Conservation (phyloP, 306 rosid species). For the Purshia tridentata region DNA sequence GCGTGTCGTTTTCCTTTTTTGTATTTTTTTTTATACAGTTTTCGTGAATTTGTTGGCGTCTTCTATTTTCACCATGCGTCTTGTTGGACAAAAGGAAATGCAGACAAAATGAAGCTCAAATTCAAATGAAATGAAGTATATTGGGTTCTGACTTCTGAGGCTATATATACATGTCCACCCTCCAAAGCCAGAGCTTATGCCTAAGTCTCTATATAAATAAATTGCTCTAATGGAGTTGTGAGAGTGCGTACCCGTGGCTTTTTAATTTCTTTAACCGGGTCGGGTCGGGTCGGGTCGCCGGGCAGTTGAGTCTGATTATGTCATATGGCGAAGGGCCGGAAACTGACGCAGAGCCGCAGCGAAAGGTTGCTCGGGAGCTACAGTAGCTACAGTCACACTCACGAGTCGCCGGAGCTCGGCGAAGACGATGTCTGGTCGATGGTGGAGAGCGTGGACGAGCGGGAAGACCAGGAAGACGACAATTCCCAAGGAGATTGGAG, state of each 20-base stretch:
- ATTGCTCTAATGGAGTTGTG: slow-evolving; percentile 31
- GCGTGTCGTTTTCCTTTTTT: slow-evolving; percentile 5
- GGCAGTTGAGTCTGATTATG: slow-evolving; percentile 28
- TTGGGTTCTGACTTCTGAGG: neutral
- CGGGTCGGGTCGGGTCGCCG: slow-evolving; percentile 11
- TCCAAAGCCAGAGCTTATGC: slow-evolving; percentile 26
- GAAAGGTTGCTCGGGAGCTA: slow-evolving; percentile 71
- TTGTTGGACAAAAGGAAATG: slow-evolving; percentile 37
- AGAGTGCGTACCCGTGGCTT: neutral
- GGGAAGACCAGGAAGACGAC: slow-evolving; percentile 16
- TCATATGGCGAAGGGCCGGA: slow-evolving; percentile 86
- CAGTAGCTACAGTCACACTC: slow-evolving; percentile 33
- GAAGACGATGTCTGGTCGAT: slow-evolving; percentile 88
- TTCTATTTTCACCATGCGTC: slow-evolving; percentile 20
- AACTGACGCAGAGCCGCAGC: slow-evolving; percentile 64
- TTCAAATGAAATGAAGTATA: slow-evolving; percentile 63
- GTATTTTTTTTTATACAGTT: slow-evolving; percentile 13
- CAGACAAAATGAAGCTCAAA: slow-evolving; percentile 67
- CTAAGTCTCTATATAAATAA: slow-evolving; percentile 1
- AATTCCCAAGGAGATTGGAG: slow-evolving; percentile 33
- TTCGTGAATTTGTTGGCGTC: slow-evolving; percentile 17
- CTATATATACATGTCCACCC: slow-evolving; percentile 51
- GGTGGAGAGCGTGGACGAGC: slow-evolving; percentile 30
- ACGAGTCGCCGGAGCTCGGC: slow-evolving; percentile 61
- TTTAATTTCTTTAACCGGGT: neutral